A percentile compares a stretch with the other conserved stretches of the same genome.
Evolutionary conservation across 1,139 yeast genomes (phyloP).

Genomic region (Debaryomyces sp.): DNA sequence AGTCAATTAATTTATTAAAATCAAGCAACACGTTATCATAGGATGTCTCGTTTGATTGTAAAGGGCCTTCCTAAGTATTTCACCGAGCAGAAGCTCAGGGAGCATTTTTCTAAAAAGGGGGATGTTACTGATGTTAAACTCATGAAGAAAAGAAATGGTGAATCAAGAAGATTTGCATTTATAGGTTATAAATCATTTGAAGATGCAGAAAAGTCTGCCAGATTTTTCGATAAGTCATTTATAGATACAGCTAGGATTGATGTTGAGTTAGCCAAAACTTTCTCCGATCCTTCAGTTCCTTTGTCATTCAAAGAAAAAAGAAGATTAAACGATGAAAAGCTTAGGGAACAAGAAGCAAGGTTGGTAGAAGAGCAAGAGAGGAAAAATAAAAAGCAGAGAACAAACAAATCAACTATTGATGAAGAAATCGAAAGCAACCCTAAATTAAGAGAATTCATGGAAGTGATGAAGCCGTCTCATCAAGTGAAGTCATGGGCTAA

Average conservation of each 20-base stretch:
- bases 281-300: slow-evolving; percentile 83
- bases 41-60: slow-evolving; percentile 92
- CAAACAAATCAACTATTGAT: slow-evolving; percentile 43
- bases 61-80: slow-evolving; percentile 85
- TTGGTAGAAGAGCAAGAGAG: slow-evolving; percentile 48
- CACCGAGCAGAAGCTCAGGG: slow-evolving; percentile 72
- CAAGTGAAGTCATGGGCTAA: slow-evolving; percentile 75
- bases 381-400: slow-evolving; percentile 25
- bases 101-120: slow-evolving; percentile 66
- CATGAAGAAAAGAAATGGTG: slow-evolving; percentile 78
- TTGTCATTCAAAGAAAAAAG: slow-evolving; percentile 67
- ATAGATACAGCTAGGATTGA: slow-evolving; percentile 80
- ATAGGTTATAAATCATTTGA: slow-evolving; percentile 73
- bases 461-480: slow-evolving; percentile 77
- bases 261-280: slow-evolving; percentile 82
- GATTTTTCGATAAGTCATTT: slow-evolving; percentile 74
- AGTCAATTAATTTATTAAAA: background rate
- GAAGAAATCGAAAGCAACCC: slow-evolving; percentile 65
- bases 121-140: slow-evolving; percentile 86
- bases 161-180: slow-evolving; percentile 91
- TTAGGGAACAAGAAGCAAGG: slow-evolving; percentile 58
- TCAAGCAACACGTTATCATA: background rate
- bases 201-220: slow-evolving; percentile 81
- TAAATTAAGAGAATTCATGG: slow-evolving; percentile 76
- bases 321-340: slow-evolving; percentile 54